Base-by-base conservation (phyloP, 2,329 filamentous ascomycete genomes). In the Blastomyces gilchristii region DNA sequence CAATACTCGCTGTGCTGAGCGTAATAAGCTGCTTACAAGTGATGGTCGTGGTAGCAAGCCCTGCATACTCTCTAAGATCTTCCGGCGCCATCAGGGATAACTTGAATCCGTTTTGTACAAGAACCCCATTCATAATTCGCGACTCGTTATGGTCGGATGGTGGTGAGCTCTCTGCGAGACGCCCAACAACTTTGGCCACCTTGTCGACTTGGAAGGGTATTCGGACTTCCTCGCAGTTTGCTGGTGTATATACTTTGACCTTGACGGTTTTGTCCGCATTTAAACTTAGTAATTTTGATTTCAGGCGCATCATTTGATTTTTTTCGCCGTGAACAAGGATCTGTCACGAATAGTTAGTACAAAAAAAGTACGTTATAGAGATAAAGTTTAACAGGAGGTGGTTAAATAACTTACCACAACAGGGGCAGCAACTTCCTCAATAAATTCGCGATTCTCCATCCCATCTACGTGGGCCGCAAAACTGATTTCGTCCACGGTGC, bases 61-160 rank as follows among this genome's bases (percentile, higher is more conserved):
- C 94, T 0, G 94, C 94, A 73, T 96, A 99, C 76, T 99, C 94
- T 65, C 91, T 87, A 43, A 99, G 81, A 73, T 99, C 94, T 69
- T 97, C 94, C 0, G 94, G 92, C 0, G 92, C 92, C 93, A 99
- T 97, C 43, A 99, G 81, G 0, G 90, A 95, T 72, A 99, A 85
- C 75, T 97, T 96, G 76, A 99, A 97, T 74, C 97, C 94, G 73
- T 96, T 97, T 69, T 97, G 93, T 8, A 99, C 92, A 18, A 99
- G 82, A 0, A 99, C 94, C 37, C 94, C 94, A 0, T 88, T 89
- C 69, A 99, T 85, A 53, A 97, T 80, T 62, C 83, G 80, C 6
- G 78, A 74, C 45, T 76, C 74, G 25, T 69, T 62, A 62, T 76
- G 63, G 37, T 75, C 71, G 16, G 75, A 72, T 18, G 90, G 88